Base-by-base conservation (phyloP, 2,329 filamentous ascomycete genomes). In the Colletotrichum gigasporum region DNA sequence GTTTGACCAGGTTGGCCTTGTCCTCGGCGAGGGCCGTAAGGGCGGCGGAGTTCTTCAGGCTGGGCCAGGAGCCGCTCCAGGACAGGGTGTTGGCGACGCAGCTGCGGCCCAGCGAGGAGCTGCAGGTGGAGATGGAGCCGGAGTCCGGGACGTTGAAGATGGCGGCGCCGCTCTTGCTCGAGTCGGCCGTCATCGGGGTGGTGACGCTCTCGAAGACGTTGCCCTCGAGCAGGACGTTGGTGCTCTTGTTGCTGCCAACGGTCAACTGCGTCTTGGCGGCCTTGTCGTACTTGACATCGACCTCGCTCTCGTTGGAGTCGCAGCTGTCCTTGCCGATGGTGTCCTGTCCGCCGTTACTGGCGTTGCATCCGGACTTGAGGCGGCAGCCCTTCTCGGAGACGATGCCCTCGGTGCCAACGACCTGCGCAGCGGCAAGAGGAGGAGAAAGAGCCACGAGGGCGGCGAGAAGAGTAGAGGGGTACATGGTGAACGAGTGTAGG, bases 161-260 rank as follows among this genome's bases (percentile, higher is more conserved):
- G 51, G 68, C 45, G 0, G 62, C 66, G 53, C 73, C 73, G 18
- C 71, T 47, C 10, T 64, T 52, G 42, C 69, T 70, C 20, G 67
- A 69, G 44, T 74, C 74, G 0, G 69, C 57, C 4, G 77, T 80
- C n/a, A 77, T 69, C 7, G 79, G 78, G 14, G 75, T 78, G 12
- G 73, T 71, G 57, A 81, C 77, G 28, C 75, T 71, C 41, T 76
- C 71, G 71, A 83, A 82, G 51, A 76, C 74, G 71, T 83, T 83
- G 30, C 80, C 82, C 68, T 83, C 81, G 24, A 82, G 70, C 7
- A 81, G 67, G 7, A 75, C 73, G 16, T 72, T 72, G 51, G 65
- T 67, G 24, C 80, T 82, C 79, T 89, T 89, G 81, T 88, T 83
- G 64, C 82, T 85, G 20, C 75, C 75, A 69, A 88, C 81, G 12